Evolutionary conservation across 2,329 filamentous ascomycete species (phyloP).

Genomic region (Hypoxylon sp.): DNA sequence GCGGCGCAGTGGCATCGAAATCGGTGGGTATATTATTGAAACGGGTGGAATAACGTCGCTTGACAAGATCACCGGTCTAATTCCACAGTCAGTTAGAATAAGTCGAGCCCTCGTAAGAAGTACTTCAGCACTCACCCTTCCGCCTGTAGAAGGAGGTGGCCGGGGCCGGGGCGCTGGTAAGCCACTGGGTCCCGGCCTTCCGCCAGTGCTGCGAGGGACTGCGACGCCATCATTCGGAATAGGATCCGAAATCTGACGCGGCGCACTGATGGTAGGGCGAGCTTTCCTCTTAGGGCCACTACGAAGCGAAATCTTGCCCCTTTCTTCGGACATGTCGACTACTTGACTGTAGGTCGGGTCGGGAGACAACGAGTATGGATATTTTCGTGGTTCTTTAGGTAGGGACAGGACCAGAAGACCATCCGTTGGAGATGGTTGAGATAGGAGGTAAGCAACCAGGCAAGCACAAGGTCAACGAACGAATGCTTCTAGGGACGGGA

Average conservation of each 20-base stretch:
- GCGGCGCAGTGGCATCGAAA: conserved; percentile 72
- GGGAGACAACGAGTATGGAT: neutral
- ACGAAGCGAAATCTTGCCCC: conserved; percentile 68
- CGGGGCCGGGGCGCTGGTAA: conserved; percentile 46
- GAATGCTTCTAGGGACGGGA: neutral
- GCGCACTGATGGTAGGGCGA: conserved; percentile 68
- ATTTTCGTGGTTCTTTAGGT: neutral
- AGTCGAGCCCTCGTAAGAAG: conserved; percentile 8
- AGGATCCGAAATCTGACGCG: conserved; percentile 68
- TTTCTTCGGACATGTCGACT: conserved; percentile 65
- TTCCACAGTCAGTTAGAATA: conserved; percentile 36
- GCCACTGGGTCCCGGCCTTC: conserved; percentile 41
- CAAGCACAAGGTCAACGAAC: neutral
- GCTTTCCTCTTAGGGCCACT: conserved; percentile 67
- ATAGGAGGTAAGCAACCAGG: conserved; percentile 9
- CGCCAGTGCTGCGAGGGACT: conserved; percentile 47
- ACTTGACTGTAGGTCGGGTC: conserved; percentile 1
- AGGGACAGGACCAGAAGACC: neutral
- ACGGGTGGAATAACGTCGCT: conserved; percentile 90
- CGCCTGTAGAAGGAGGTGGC: conserved; percentile 60
- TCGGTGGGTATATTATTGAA: conserved; percentile 81
- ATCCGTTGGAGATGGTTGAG: conserved; percentile 2
- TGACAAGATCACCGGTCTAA: conserved; percentile 83
- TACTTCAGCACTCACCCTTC: conserved; percentile 58
- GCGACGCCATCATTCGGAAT: conserved; percentile 60